These are phyloP conservation scores for Pseudoneurospora amorphoporcata DNA, from an alignment of 495 filamentous ascomycete genomes.

Conservation along the genomic window DNA sequence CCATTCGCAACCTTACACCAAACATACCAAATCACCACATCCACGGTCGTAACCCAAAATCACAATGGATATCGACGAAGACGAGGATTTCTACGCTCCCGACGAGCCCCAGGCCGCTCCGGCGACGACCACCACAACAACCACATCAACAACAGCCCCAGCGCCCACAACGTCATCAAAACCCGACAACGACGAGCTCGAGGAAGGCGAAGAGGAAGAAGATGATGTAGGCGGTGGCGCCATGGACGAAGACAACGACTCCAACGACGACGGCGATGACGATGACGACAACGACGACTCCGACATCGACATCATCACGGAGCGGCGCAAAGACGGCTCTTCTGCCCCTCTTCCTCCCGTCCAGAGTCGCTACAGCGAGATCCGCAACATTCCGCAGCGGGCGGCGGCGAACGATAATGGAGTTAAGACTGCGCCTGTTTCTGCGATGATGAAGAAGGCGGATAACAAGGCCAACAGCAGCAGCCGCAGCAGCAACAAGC, in stretches of 20 bases:
- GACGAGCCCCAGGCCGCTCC: slow-evolving; percentile 30
- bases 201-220: slow-evolving; percentile 54
- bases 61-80: slow-evolving; percentile 58
- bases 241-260: slow-evolving; percentile 54
- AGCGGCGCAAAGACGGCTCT: slow-evolving; percentile 64
- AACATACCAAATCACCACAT: not conserved
- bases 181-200: slow-evolving; percentile 35
- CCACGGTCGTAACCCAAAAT: not conserved
- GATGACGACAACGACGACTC: slow-evolving; percentile 36
- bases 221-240: slow-evolving; percentile 58
- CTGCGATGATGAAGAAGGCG: slow-evolving; percentile 28
- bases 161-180: slow-evolving; percentile 10
- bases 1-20: not conserved
- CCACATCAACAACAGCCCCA: slow-evolving; percentile 1
- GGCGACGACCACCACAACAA: slow-evolving; percentile 7
- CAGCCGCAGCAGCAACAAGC: not conserved
- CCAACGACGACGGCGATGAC: slow-evolving; percentile 44
- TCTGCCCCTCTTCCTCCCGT: slow-evolving; percentile 50
- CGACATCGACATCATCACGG: slow-evolving; percentile 93
- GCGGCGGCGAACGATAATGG: slow-evolving; percentile 43
- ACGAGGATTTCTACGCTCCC: slow-evolving; percentile 58
- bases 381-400: slow-evolving; percentile 58
- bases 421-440: slow-evolving; percentile 26
- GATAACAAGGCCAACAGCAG: slow-evolving; percentile 5
- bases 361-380: slow-evolving; percentile 44